Evolutionary conservation across 192 early-diverging fungal species (phyloP).

Genomic region (Coemansia sp.): DNA sequence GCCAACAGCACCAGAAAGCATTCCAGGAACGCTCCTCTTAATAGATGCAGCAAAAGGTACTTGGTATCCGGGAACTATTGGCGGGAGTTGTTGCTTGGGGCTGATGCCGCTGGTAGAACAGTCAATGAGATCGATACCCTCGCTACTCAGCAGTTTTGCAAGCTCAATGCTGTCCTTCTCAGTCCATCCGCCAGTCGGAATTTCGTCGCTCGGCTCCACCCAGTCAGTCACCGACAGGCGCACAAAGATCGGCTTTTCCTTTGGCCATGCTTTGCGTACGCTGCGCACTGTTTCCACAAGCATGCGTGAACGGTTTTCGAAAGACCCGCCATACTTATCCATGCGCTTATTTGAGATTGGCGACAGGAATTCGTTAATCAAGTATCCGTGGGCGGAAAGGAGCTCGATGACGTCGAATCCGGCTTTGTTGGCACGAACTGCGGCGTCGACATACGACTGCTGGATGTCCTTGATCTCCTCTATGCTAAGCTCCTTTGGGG

Average conservation of each 20-base stretch:
- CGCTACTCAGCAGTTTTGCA: constrained; percentile 54
- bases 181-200: constrained; percentile 65
- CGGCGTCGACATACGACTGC: constrained; percentile 66
- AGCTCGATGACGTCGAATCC: constrained; percentile 89
- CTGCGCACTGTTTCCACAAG: constrained; percentile 67
- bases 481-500: constrained; percentile 59
- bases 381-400: constrained; percentile 90
- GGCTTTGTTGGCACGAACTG: constrained; percentile 71
- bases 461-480: constrained; percentile 69
- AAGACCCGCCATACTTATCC: constrained; percentile 88
- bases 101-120: constrained; percentile 76
- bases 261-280: not conserved
- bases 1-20: constrained; percentile 69
- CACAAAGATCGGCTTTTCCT: constrained; percentile 79
- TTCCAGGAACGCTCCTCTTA: constrained; percentile 58
- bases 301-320: constrained; percentile 85
- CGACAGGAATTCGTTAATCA: constrained; percentile 78
- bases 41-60: constrained; percentile 71
- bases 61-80: constrained; percentile 59
- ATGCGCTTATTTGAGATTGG: constrained; percentile 82
- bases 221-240: constrained; percentile 79
- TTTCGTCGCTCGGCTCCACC: constrained; percentile 52
- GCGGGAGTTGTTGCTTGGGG: constrained; percentile 55
- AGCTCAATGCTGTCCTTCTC: constrained; percentile 72
- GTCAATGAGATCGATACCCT: constrained; percentile 89